Conservation (phyloP, 495 filamentous ascomycete genomes). For the Xylaria venustula region DNA sequence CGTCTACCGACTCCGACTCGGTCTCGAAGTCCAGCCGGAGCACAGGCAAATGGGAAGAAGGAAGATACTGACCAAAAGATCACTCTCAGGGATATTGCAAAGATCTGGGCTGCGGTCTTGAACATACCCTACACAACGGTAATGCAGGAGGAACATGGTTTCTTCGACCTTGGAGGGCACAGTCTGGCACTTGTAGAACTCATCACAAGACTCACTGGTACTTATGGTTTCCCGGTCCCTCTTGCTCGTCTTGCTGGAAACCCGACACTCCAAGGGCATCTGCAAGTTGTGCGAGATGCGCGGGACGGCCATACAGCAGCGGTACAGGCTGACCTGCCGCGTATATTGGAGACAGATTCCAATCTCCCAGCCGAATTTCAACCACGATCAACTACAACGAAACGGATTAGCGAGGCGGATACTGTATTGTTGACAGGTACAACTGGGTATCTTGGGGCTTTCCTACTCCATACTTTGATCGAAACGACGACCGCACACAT, state of each 20-base stretch:
- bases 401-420: constrained; percentile 54
- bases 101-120: constrained; percentile 60
- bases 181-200: constrained; percentile 66
- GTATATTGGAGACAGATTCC: constrained; percentile 57
- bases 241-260: constrained; percentile 62
- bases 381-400: constrained; percentile 44
- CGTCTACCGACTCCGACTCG: constrained; percentile 52
- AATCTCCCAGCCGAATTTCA: constrained; percentile 58
- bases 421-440: constrained; percentile 46
- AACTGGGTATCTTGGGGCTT: constrained; percentile 43
- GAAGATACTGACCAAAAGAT: constrained; percentile 46
- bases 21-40: constrained; percentile 31
- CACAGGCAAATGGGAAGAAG: constrained; percentile 29
- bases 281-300: constrained; percentile 56
- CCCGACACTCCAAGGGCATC: constrained; percentile 59
- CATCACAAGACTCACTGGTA: constrained; percentile 54
- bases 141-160: constrained; percentile 58
- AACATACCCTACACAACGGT: constrained; percentile 52
- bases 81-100: constrained; percentile 52
- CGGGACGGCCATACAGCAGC: constrained; percentile 65
- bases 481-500: constrained; percentile 60
- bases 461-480: constrained; percentile 38
- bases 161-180: constrained; percentile 71
- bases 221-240: constrained; percentile 61
- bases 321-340: constrained; percentile 63